Evolutionary conservation across 257 asterid genomes (phyloP), one percentile per base, ranked within the genome.

Genomic region (Solanum neorickii): DNA sequence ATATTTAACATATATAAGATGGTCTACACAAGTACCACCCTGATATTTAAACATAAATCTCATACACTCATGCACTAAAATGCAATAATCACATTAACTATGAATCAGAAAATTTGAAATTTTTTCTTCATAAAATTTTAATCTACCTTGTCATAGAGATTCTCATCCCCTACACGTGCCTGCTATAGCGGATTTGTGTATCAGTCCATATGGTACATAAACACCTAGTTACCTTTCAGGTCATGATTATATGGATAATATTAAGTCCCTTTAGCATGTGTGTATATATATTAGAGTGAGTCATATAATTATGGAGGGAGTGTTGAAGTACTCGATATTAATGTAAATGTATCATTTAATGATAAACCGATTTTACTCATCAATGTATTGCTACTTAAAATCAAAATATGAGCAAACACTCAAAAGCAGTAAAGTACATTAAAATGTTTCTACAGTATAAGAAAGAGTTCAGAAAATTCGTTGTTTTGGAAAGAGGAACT

Each of bases 321-420:
- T 56, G 25, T 20, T 56, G 7, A n/a, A 35, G 37, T 35, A 35
- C 37, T 35, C 37, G 33, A 31, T 31, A 31, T 31, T 31, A 52
- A 52, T 52, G 62, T 0, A 52, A 41, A 6, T 52, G 2, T 52
- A 52, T 52, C 62, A 9, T 52, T 3, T 4, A 2, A 18, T 8
- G 8, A 52, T 52, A 52, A 2, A 52, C 2, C 62, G n/a, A 52
- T 52, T 10, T 52, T 52, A 52, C 62, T 16, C 62, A 52, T 1
- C n/a, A 10, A 7, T 52, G 23, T 16, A 16, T 52, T 52, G 23
- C 2, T 52, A 16, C 11, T 23, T 52, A 52, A 52, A 52, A 7
- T 18, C 4, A 52, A 0, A 4, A 3, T 52, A 4, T 52, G n/a
- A 52, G n/a, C 0, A 0, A 52, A 18, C 2, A 56, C 11, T 56